Evolutionary conservation across 805 yeast species (phyloP).

Genomic region (Metschnikowia lochheadii): DNA sequence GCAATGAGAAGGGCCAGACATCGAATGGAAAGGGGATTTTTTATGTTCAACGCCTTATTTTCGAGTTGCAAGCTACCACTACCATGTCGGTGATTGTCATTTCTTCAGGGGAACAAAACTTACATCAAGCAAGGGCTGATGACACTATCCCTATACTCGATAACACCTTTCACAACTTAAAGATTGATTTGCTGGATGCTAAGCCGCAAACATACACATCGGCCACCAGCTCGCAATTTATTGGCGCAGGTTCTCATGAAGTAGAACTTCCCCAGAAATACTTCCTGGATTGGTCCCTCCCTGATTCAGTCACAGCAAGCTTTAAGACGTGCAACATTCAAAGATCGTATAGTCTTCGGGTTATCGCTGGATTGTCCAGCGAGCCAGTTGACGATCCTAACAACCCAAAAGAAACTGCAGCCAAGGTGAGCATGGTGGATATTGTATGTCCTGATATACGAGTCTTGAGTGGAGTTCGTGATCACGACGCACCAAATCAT

Average conservation of each 20-base stretch:
- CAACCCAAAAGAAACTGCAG: constrained; percentile 13
- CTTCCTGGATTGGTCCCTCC: constrained; percentile 40
- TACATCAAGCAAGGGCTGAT: constrained; percentile 26
- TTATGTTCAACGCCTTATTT: constrained; percentile 37
- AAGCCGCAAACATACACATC: constrained; percentile 24
- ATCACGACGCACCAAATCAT: constrained; percentile 10
- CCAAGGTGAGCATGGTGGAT: constrained; percentile 27
- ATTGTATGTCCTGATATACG: constrained; percentile 29
- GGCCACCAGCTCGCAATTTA: constrained; percentile 15
- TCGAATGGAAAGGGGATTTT: constrained; percentile 46
- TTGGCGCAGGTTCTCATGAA: constrained; percentile 27
- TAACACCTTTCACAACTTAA: constrained; percentile 31
- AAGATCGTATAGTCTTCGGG: constrained; percentile 38
- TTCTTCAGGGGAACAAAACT: constrained; percentile 19
- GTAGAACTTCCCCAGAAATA: constrained; percentile 41
- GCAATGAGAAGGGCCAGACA: constrained; percentile 34
- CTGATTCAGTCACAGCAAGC: constrained; percentile 48
- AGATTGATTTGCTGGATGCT: constrained; percentile 37
- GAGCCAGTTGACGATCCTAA: constrained; percentile 19
- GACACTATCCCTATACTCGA: constrained; percentile 27
- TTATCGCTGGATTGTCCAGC: constrained; percentile 27
- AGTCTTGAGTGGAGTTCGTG: constrained; percentile 31
- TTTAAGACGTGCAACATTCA: constrained; percentile 55
- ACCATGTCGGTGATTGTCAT: constrained; percentile 18
- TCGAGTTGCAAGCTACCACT: constrained; percentile 31